phyloP scores from a whole-genome alignment of 257 asterid genomes.

The Nicotiana paniculata region DNA sequence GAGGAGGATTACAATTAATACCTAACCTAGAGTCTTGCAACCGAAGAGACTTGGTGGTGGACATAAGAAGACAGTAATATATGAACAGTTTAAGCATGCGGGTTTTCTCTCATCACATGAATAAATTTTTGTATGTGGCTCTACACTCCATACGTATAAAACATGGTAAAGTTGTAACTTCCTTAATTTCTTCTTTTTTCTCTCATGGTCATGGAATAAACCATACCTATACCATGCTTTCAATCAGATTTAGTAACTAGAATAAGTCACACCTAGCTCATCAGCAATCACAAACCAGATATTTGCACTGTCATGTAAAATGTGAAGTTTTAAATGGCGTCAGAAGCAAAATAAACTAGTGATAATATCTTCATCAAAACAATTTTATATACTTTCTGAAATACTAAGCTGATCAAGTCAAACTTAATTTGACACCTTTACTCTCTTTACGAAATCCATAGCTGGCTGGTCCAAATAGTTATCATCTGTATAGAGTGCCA shows the following conservation, averaged over 20 bases:
- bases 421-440: conserved; percentile 49
- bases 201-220: not conserved
- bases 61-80: not conserved
- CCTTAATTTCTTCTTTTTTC: not conserved
- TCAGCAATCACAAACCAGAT: not conserved
- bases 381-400: not conserved
- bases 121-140: not conserved
- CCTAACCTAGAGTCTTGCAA: not conserved
- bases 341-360: not conserved
- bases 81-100: not conserved
- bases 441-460: conserved; percentile 67
- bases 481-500: conserved; percentile 74
- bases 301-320: not conserved
- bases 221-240: not conserved
- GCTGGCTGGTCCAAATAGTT: conserved; percentile 89
- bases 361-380: not conserved
- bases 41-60: not conserved
- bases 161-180: not conserved
- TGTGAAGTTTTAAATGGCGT: not conserved
- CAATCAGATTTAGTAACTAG: not conserved
- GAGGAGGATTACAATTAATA: not conserved
- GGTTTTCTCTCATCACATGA: not conserved
- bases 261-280: conserved; percentile 3
- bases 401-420: not conserved
- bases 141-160: not conserved